Conservation (phyloP, 1,284 basidiomycete genomes). For the Moniliella sp. region DNA sequence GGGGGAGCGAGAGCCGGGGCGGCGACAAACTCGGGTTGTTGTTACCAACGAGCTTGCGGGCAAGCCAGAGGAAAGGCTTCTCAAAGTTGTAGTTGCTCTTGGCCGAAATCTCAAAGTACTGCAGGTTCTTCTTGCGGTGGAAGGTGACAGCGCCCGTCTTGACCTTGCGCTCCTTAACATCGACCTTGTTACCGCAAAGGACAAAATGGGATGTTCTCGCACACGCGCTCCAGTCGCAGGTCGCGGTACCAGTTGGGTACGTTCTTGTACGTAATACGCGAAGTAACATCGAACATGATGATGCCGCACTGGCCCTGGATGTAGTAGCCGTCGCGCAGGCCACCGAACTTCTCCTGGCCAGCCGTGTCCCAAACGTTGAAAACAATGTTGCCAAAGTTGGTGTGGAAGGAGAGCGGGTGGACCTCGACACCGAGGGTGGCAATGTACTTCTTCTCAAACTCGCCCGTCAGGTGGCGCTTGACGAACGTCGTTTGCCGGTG, state of each 20-base stretch:
- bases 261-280: conserved; percentile 99
- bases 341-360: conserved; percentile 93
- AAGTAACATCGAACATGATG: conserved; percentile 99
- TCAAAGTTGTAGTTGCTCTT: conserved; percentile 99
- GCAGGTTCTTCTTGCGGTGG: conserved; percentile 99
- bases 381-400: conserved; percentile 93
- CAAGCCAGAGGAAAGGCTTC: conserved; percentile 99
- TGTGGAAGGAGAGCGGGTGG: conserved; percentile 80
- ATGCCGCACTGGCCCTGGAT: conserved; percentile 77
- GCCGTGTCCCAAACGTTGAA: conserved; percentile 99
- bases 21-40: conserved; percentile 75
- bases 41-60: conserved; percentile 85
- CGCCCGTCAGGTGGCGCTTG: conserved; percentile 77
- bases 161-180: conserved; percentile 99
- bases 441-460: conserved; percentile 99
- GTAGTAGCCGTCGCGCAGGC: conserved; percentile 31
- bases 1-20: conserved; percentile 92
- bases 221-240: conserved; percentile 92
- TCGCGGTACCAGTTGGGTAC: conserved; percentile 99
- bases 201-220: conserved; percentile 99
- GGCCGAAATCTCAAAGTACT: conserved; percentile 98
- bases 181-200: conserved; percentile 97
- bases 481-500: conserved; percentile 51
- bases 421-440: conserved; percentile 98
- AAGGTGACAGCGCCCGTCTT: conserved; percentile 96